A percentile compares a stretch with the other conserved stretches of the same genome.
These are phyloP conservation scores for Mortierella hygrophila DNA, from an alignment of 192 early-diverging fungal genomes.

Conservation along the genomic window DNA sequence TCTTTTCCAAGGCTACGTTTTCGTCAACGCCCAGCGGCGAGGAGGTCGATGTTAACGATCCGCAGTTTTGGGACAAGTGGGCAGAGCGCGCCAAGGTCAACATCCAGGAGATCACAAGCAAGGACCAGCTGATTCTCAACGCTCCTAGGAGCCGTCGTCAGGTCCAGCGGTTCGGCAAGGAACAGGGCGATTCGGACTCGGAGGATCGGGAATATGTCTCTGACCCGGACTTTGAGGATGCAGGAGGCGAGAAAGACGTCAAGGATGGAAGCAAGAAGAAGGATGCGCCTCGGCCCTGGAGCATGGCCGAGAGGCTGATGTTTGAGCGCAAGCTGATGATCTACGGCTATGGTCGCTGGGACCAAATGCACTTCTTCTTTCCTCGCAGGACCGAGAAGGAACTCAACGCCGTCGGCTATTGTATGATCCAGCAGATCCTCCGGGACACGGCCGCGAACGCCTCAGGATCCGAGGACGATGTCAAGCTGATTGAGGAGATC, in stretches of 20 bases:
- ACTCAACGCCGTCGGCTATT: conserved; percentile 68
- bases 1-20: conserved; percentile 92
- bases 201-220: conserved; percentile 62
- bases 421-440: conserved; percentile 65
- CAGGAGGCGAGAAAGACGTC: conserved; percentile 31
- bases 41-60: conserved; percentile 85
- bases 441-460: conserved; percentile 58
- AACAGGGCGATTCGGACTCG: conserved; percentile 55
- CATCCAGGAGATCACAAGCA: conserved; percentile 64
- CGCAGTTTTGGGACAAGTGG: conserved; percentile 92
- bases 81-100: conserved; percentile 82
- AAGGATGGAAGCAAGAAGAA: conserved; percentile 39
- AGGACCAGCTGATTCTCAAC: conserved; percentile 75
- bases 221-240: conserved; percentile 62
- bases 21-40: conserved; percentile 48
- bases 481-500: conserved; percentile 73
- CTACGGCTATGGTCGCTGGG: conserved; percentile 72
- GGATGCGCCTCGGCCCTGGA: conserved; percentile 62
- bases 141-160: conserved; percentile 75
- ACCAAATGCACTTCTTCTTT: conserved; percentile 70
- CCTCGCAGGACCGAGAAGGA: conserved; percentile 69
- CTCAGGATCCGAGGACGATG: conserved; percentile 64
- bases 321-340: conserved; percentile 74
- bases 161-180: conserved; percentile 63
- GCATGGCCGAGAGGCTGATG: conserved; percentile 65